Evolutionary conservation across 331 rosid genomes (phyloP), one percentile per base, ranked within the genome.

Genomic region (Quercus phellos): DNA sequence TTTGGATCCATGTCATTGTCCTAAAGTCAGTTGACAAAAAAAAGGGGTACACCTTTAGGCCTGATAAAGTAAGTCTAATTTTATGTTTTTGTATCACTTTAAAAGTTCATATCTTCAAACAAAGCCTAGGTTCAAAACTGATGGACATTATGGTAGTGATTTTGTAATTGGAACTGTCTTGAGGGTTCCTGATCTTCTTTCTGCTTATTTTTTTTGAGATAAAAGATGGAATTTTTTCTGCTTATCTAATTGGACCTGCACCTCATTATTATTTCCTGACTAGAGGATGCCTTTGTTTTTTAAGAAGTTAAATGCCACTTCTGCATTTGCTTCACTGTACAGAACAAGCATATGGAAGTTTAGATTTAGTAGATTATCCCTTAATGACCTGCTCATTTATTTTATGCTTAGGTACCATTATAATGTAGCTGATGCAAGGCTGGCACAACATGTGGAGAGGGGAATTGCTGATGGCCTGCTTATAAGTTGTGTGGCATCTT

Each of bases 381-480:
- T 43, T 72, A 11, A 42, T 22, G 27, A 50, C 71, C 72, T 71
- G 63, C 66, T 64, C 6, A 26, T 70, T 66, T 66, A 32, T 34
- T 34, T 32, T 61, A 21, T 71, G 74, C 74, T 69, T 74, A 93
- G 98, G 96, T 93, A 93, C 80, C 98, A 93, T 84, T 93, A 93
- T 84, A 93, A 93, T 68, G 98, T 93, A 32, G 89, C 97, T 77
- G 98, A 91, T 87, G 81, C 84, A 64, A 87, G 98, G 80, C 84
- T 93, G 86, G 87, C 87, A 3, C 97, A 91, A 74, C 98, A 93
- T 79, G 91, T 93, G 59, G 98, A 93, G 72, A 93, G 92, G 85
- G 98, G 98, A 63, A 80, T 91, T 89, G 93, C 96, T 59, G 98
- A 93, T 83, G 97, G 97, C 51, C 90, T 93, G 77, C 96, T 90